Percentiles rank a stretch among this genome's conserved stretches.
These are phyloP conservation scores for Fusarium continuum DNA, from an alignment of 2,329 filamentous ascomycete species.

Conservation along the genomic window DNA sequence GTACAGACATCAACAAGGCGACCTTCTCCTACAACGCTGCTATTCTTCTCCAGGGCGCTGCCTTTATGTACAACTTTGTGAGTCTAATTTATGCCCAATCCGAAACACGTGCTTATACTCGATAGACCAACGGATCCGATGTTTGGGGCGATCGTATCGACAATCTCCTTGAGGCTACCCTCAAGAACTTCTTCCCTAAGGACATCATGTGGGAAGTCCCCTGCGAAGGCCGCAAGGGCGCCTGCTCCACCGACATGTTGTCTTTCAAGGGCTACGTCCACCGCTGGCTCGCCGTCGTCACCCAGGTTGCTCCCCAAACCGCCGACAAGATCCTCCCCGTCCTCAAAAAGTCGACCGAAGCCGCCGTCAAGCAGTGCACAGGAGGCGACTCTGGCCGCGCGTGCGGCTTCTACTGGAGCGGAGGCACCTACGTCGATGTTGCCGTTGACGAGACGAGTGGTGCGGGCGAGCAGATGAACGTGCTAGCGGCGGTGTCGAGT, in stretches of 20 bases:
- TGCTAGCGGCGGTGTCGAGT: constrained; percentile 62
- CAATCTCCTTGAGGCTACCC: constrained; percentile 61
- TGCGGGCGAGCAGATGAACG: constrained; percentile 68
- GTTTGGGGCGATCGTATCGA: constrained; percentile 66
- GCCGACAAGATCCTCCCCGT: constrained; percentile 63
- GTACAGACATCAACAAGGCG: constrained; percentile 66
- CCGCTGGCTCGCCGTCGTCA: constrained; percentile 69
- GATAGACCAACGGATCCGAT: constrained; percentile 59
- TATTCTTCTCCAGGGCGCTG: constrained; percentile 68
- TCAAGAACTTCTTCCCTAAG: constrained; percentile 64
- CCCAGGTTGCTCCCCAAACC: constrained; percentile 70
- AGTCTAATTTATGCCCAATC: constrained; percentile 29
- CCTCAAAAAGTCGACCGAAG: constrained; percentile 65
- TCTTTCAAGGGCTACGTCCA: constrained; percentile 77
- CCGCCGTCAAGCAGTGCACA: constrained; percentile 69
- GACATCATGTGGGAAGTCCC: constrained; percentile 71
- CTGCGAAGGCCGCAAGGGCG: constrained; percentile 65
- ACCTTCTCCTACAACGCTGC: constrained; percentile 76
- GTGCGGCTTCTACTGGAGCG: constrained; percentile 72
- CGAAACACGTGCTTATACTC: constrained; percentile 28
- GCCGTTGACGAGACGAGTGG: constrained; percentile 63
- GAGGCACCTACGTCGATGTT: constrained; percentile 55
- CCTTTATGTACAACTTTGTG: constrained; percentile 74
- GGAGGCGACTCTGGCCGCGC: constrained; percentile 65
- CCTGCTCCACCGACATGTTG: constrained; percentile 76